A percentile compares a stretch with the other conserved stretches of the same genome.
Evolutionary conservation across 2,329 filamentous ascomycete species (phyloP).

Genomic region (Volutella citrinella): DNA sequence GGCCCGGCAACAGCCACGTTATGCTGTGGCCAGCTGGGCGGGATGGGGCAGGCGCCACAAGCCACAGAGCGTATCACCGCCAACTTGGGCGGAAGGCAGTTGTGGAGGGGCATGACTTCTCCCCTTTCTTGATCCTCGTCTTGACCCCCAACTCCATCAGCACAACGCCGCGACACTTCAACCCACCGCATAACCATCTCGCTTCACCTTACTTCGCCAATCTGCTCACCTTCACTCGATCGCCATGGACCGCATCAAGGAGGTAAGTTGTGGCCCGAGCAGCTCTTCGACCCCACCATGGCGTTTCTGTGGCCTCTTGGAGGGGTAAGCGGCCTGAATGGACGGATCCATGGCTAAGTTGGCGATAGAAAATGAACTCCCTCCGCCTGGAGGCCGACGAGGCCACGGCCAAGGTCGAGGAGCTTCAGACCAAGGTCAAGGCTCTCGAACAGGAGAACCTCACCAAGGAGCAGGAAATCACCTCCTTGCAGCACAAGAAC

Average conservation of each 20-base stretch:
- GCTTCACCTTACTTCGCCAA: constrained; percentile 9
- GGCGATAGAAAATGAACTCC: constrained; percentile 80
- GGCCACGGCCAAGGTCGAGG: constrained; percentile 75
- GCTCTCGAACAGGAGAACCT: constrained; percentile 90
- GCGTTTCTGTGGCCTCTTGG: too few relatives aligned
- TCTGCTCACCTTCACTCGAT: constrained; percentile 13
- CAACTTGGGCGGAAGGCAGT: constrained; percentile 24
- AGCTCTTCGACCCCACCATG: constrained; percentile 29
- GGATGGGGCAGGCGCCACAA: constrained; percentile 20
- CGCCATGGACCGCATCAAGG: constrained; percentile 86
- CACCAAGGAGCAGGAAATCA: constrained; percentile 97
- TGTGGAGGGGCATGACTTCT: constrained; percentile 37
- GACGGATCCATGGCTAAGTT: constrained; percentile 15
- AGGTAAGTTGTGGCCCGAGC: constrained; percentile 56
- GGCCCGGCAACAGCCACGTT: constrained; percentile 26
- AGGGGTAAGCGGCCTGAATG: constrained; percentile 20
- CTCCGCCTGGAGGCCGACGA: constrained; percentile 94
- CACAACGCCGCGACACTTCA: constrained; percentile 30
- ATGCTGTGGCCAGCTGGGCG: constrained; percentile 5
- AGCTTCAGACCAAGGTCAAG: constrained; percentile 86
- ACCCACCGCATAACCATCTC: constrained; percentile 23
- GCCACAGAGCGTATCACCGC: constrained; percentile 25
- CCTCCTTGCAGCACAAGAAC: constrained; percentile 94
- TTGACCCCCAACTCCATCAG: constrained; percentile 30
- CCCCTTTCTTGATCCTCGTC: constrained; percentile 35